Evolutionary conservation across 2,329 filamentous ascomycete genomes (phyloP).

Genomic region (Scleromitrula shiraiana): DNA sequence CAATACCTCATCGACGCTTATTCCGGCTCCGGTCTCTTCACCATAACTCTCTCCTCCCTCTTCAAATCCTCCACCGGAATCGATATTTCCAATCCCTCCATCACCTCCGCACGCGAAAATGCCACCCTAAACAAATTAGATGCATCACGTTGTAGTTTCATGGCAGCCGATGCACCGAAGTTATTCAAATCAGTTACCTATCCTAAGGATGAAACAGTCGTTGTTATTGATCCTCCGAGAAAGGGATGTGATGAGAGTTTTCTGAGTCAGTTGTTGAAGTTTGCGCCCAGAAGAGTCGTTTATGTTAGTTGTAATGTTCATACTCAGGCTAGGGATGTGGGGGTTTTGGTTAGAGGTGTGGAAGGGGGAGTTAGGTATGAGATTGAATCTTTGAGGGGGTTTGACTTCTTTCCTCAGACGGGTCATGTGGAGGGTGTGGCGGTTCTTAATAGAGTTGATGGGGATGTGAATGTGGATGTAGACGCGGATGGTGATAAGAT

Average conservation of each 20-base stretch:
- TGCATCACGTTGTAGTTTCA: conserved; percentile 65
- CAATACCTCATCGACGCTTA: conserved; percentile 95
- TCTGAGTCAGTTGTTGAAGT: conserved; percentile 68
- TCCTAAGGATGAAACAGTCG: conserved; percentile 71
- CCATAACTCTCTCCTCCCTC: conserved; percentile 77
- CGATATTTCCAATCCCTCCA: conserved; percentile 75
- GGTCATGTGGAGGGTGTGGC: conserved; percentile 62
- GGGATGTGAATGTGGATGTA: conserved; percentile 9
- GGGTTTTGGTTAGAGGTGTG: conserved; percentile 70
- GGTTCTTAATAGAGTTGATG: conserved; percentile 51
- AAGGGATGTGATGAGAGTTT: conserved; percentile 91
- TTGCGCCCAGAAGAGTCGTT: conserved; percentile 70
- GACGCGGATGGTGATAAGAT: neutral
- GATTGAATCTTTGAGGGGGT: conserved; percentile 85
- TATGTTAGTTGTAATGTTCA: conserved; percentile 99
- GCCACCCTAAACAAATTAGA: conserved; percentile 67
- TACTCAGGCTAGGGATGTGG: conserved; percentile 90
- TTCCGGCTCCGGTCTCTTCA: conserved; percentile 95
- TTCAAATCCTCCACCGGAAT: conserved; percentile 85
- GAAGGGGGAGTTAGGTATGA: conserved; percentile 52
- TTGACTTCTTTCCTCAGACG: conserved; percentile 95
- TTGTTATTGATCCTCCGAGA: conserved; percentile 93
- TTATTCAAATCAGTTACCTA: conserved; percentile 74
- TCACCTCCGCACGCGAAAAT: conserved; percentile 71
- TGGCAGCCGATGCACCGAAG: conserved; percentile 77